phyloP scores from a whole-genome alignment of 495 filamentous ascomycete species.

The Penicillium diatomitis region DNA sequence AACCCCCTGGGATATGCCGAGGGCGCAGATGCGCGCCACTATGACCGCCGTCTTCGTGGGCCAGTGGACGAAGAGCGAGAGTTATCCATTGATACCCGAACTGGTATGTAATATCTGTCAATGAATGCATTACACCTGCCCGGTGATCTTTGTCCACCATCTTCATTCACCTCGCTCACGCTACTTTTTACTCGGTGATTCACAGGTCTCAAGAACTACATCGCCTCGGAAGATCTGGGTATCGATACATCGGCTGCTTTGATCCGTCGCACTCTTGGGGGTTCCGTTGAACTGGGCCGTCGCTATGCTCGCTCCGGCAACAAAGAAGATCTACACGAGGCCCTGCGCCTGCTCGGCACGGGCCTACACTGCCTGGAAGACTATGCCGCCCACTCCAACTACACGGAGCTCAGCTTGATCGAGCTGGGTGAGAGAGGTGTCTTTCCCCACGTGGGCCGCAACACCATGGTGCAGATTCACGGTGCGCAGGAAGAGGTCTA shows the following conservation, averaged over 20 bases:
- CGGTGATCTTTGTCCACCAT: neutral
- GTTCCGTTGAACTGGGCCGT: conserved; percentile 64
- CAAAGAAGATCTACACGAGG: conserved; percentile 73
- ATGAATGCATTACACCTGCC: neutral
- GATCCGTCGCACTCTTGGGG: conserved; percentile 61
- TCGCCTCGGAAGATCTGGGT: conserved; percentile 65
- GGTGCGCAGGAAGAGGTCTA: conserved; percentile 57
- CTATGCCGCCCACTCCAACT: conserved; percentile 87
- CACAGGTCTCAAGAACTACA: conserved; percentile 77
- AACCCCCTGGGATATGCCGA: conserved; percentile 72
- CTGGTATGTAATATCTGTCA: conserved; percentile 21
- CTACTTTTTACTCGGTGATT: no score
- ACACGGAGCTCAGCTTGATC: conserved; percentile 73
- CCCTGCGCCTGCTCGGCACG: conserved; percentile 74
- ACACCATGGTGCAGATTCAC: conserved; percentile 54
- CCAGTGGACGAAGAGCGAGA: conserved; percentile 73
- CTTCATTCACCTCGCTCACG: neutral
- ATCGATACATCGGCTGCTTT: conserved; percentile 71
- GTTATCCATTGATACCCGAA: conserved; percentile 63
- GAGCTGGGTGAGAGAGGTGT: conserved; percentile 70
- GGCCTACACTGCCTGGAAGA: conserved; percentile 89
- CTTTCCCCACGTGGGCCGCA: conserved; percentile 77
- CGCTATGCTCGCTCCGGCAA: conserved; percentile 51
- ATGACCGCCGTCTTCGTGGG: conserved; percentile 68
- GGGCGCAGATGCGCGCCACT: conserved; percentile 74